phyloP scores from a whole-genome alignment of 306 rosid genomes.

The Quercus agrifolia region DNA sequence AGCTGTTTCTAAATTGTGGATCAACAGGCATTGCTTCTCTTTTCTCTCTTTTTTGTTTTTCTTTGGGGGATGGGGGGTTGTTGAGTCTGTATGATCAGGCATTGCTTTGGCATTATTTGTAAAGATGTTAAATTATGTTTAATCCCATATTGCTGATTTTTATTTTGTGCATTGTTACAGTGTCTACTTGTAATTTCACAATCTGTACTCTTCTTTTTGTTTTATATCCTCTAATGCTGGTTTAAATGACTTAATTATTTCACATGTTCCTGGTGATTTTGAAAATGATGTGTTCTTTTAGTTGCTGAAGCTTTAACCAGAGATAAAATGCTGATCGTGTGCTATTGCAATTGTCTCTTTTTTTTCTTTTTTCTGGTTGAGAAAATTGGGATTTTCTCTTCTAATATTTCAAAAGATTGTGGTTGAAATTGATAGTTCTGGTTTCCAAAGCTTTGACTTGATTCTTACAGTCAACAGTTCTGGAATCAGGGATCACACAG shows the following conservation, averaged over 20 bases:
- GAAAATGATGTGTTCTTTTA: neutral
- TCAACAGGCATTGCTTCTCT: neutral
- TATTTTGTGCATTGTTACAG: neutral
- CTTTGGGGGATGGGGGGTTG: neutral
- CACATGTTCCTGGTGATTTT: neutral
- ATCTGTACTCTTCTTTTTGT: neutral
- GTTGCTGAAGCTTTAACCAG: neutral
- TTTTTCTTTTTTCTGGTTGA: neutral
- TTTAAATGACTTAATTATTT: neutral
- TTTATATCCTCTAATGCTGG: neutral
- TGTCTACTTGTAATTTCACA: neutral
- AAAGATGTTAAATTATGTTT: neutral
- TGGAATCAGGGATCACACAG: neutral
- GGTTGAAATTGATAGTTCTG: neutral
- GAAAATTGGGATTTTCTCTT: neutral
- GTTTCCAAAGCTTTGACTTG: neutral
- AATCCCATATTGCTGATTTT: neutral
- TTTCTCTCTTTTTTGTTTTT: neutral
- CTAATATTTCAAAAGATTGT: neutral
- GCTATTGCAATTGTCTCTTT: neutral
- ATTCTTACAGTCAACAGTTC: neutral
- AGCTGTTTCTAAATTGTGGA: neutral
- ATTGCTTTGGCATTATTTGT: neutral
- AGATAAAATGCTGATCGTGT: neutral
- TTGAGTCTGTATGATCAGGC: neutral